Base-by-base conservation (phyloP, 306 rosid species). In the Gastrolobium bilobum region DNA sequence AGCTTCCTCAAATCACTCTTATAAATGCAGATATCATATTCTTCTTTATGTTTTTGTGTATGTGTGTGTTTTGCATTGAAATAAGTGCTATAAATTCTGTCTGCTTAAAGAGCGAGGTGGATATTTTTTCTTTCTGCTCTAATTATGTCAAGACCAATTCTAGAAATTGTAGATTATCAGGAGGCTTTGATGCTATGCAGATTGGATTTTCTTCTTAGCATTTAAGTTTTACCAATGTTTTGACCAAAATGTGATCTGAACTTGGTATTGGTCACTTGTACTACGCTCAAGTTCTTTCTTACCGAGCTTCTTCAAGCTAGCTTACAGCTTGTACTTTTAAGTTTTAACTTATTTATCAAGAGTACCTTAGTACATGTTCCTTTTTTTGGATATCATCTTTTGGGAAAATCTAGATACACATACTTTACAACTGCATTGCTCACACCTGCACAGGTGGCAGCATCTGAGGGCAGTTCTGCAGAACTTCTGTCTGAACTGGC, bases 181-280 rank as follows among this genome's bases (percentile, higher is more conserved):
- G 63, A 68, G 72, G 46, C 34, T 69, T 42, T 14, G 43, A 42
- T 47, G 67, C 70, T 75, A 48, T 75, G 39, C 64, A 9, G 37
- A 52, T 65, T 31, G 39, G n/a, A 47, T 13, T 68, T 46, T 80
- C 64, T 62, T 62, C 51, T 42, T 63, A 50, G 50, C 35, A 38
- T 67, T 59, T 34, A 37, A 71, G 54, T 48, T 10, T 69, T 10
- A 7, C 46, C 35, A 30, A 74, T 81, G 76, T 57, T 81, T 57
- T 48, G 51, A 43, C 67, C 31, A 30, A 51, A 51, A 20, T 39
- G 39, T 51, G 3, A 33, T 30, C 53, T 53, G 68, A 53, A 68
- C 73, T 34, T 40, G 29, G 82, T 58, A 64, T 42, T 5, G 64
- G 11, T 54, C 65, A 66, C 35, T 65, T 61, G 26, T 56, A 10